Evolutionary conservation across 108 stramenopile genomes (phyloP).

Genomic region (Skeletonema potamos): DNA sequence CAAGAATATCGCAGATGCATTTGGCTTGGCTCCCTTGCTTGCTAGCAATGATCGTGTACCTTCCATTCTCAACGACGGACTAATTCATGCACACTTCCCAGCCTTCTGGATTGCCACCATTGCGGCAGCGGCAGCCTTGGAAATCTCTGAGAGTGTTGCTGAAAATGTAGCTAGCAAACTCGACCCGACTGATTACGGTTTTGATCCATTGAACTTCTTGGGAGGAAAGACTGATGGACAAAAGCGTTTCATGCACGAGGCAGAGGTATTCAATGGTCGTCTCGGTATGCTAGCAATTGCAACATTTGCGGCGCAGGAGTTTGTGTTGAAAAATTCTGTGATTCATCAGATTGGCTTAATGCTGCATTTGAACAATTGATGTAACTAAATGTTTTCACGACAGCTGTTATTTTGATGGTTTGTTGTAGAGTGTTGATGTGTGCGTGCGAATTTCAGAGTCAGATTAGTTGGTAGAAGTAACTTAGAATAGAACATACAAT

Average conservation of each 20-base stretch:
- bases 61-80: slow-evolving; percentile 75
- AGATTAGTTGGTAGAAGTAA: background rate
- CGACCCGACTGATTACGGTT: slow-evolving; percentile 44
- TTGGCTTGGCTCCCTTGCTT: slow-evolving; percentile 31
- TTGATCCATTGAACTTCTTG: slow-evolving; percentile 47
- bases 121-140: slow-evolving; percentile 40
- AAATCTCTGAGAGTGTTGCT: slow-evolving; percentile 19
- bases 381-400: background rate
- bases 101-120: slow-evolving; percentile 60
- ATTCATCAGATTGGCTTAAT: slow-evolving; percentile 53
- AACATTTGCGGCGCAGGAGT: slow-evolving; percentile 72
- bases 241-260: slow-evolving; percentile 44
- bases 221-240: slow-evolving; percentile 13
- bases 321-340: slow-evolving; percentile 43
- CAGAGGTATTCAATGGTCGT: slow-evolving; percentile 78
- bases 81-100: slow-evolving; percentile 51
- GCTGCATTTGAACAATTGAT: slow-evolving; percentile 16
- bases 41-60: slow-evolving; percentile 55
- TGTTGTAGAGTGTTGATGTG: background rate
- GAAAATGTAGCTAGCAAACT: slow-evolving; percentile 2
- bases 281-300: slow-evolving; percentile 80
- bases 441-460: background rate
- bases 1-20: slow-evolving; percentile 30
- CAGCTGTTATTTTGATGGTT: background rate
- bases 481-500: background rate